Percentiles rank a stretch among this genome's conserved stretches.
Conservation (phyloP, 2,329 filamentous ascomycete genomes). For the Zymoseptoria pseudotritici region DNA sequence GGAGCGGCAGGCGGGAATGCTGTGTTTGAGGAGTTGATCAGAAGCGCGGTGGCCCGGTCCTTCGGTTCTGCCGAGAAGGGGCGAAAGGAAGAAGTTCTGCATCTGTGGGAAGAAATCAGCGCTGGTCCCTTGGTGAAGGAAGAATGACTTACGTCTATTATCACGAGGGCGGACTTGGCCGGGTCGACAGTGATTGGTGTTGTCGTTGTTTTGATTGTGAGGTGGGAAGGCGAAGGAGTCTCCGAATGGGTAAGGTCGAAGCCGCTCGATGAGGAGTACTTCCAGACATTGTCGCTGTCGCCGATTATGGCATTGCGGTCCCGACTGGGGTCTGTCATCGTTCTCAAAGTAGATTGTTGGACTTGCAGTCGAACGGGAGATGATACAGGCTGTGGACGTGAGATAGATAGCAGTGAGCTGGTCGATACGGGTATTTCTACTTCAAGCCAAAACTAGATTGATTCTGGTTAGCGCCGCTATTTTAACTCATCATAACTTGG, state of each 20-base stretch:
- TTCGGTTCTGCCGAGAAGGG: slow-evolving; percentile 23
- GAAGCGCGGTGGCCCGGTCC: slow-evolving; percentile 38
- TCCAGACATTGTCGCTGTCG: slow-evolving; percentile 38
- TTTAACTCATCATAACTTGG: no score
- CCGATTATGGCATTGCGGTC: slow-evolving; percentile 33
- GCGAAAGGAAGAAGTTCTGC: slow-evolving; percentile 30
- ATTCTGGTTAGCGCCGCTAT: background rate
- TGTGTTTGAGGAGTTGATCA: slow-evolving; percentile 36
- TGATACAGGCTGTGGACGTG: background rate
- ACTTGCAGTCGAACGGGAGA: background rate
- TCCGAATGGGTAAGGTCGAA: slow-evolving; percentile 42
- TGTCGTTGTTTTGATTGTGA: slow-evolving; percentile 22
- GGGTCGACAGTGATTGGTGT: slow-evolving; percentile 28
- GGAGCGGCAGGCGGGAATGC: slow-evolving; percentile 43
- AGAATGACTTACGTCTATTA: slow-evolving; percentile 20
- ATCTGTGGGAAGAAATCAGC: slow-evolving; percentile 5
- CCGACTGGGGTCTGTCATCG: background rate
- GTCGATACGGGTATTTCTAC: background rate
- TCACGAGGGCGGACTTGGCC: slow-evolving; percentile 27
- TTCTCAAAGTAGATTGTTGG: background rate
- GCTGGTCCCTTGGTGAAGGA: background rate
- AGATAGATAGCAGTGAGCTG: background rate
- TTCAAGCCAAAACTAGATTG: background rate
- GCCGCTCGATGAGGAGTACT: slow-evolving; percentile 34
- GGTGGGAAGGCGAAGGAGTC: slow-evolving; percentile 21